Base-by-base conservation (phyloP, 2,329 filamentous ascomycete genomes). In the Cytospora leucostoma region DNA sequence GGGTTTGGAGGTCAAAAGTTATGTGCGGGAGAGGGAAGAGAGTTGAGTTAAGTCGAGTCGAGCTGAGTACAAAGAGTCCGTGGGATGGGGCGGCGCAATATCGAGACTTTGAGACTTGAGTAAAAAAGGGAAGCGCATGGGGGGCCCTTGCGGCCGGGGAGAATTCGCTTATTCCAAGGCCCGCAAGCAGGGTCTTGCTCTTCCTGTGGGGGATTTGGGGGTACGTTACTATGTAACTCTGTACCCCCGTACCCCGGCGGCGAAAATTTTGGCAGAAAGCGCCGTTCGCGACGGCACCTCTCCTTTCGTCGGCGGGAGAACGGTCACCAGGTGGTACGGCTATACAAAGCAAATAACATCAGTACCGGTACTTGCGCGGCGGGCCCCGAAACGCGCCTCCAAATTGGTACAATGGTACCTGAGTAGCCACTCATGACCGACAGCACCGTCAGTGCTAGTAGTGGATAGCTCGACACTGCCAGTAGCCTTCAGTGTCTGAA, bases 61-160 rank as follows among this genome's bases (percentile, higher is more conserved):
- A 27, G 27, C 27, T 27, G 27, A 27, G 27, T 27, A 27, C 40
- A 44, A 44, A 44, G 44, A 47, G 44, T 21, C n/a, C 19, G 44
- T 47, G 44, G 44, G 44, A 47, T 47, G 44, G 44, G 44, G 44
- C 44, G 10, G n/a, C 44, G n/a, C 44, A 47, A 19, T 47, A 47
- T 47, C 21, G 44, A 47, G 44, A 47, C 27, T 27, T 27, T 27
- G 35, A 37, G 35, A 37, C 35, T 17, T 47, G 44, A 47, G 44
- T 19, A n/a, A 47, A 47, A 47, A 47, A 47, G 44, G 44, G 8
- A 47, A 47, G 44, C 44, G 8, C 44, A 19, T 19, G n/a, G 44
- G 44, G 21, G 44, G 17, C 44, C 44, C 44, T 47, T 47, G 44
- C 44, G 17, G n/a, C n/a, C 44, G 44, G 44, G 44, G 44, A 47